Evolutionary conservation across 441 rosid genomes (phyloP).

Genomic region (Arabidopsis lyrata): DNA sequence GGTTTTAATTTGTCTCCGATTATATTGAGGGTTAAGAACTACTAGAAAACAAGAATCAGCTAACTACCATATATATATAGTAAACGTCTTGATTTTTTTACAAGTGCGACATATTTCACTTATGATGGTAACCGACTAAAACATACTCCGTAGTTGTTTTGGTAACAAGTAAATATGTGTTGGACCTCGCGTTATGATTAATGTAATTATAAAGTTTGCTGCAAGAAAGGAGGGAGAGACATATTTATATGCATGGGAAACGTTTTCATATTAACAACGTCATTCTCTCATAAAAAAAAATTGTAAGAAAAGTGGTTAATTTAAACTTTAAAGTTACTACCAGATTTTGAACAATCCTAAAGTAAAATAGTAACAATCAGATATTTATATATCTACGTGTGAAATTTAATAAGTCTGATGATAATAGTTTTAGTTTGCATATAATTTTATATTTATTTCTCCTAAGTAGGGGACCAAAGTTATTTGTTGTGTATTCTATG

Average conservation of each 20-base stretch:
- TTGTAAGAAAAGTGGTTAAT: neutral
- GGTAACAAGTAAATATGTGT: neutral
- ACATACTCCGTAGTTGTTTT: no score
- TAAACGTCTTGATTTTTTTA: neutral
- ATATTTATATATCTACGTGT: conserved; percentile 5
- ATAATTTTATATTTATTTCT: conserved; percentile 36
- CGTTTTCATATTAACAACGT: neutral
- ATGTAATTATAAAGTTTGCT: neutral
- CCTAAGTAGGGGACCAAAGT: conserved; percentile 41
- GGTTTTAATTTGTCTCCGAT: neutral
- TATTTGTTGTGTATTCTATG: conserved; percentile 35
- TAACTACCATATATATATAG: neutral
- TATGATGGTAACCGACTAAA: neutral
- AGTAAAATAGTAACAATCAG: neutral
- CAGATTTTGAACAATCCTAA: neutral
- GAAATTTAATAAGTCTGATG: conserved; percentile 10
- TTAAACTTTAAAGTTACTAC: neutral
- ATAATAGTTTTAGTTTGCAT: conserved; percentile 24
- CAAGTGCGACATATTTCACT: neutral
- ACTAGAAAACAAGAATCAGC: neutral
- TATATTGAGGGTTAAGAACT: neutral
- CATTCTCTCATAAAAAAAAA: neutral
- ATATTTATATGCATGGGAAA: neutral
- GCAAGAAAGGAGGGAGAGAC: neutral
- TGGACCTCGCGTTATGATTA: neutral